These are phyloP conservation scores for Coemansia sp. DNA, from an alignment of 192 early-diverging fungal species.

Conservation along the genomic window DNA sequence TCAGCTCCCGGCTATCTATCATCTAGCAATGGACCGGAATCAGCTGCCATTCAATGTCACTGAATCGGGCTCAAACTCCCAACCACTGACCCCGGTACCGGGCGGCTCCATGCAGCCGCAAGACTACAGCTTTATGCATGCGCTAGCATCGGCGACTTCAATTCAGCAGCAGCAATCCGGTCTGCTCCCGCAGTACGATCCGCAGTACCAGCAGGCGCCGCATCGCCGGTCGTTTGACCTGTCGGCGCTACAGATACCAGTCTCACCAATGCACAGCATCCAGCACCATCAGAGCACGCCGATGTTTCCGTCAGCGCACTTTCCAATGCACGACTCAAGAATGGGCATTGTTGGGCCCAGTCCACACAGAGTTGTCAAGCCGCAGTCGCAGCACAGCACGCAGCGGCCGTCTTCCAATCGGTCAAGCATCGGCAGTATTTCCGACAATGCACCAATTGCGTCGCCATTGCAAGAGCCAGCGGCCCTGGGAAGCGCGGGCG, in stretches of 20 bases:
- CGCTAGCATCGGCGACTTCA: constrained; percentile 8
- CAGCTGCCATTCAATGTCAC: not conserved
- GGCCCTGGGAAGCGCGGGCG: constrained; percentile 7
- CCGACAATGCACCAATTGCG: constrained; percentile 4
- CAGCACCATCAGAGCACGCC: constrained; percentile 8
- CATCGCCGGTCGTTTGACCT: constrained; percentile 40
- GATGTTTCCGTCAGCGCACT: not conserved
- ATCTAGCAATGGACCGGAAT: constrained; percentile 18
- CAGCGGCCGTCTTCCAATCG: constrained; percentile 12
- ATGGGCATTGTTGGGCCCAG: not conserved
- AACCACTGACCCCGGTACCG: not conserved
- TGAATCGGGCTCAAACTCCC: constrained; percentile 1
- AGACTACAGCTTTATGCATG: constrained; percentile 16
- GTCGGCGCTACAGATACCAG: constrained; percentile 16
- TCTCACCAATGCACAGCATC: not conserved
- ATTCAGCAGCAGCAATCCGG: constrained; percentile 9
- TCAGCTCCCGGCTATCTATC: constrained; percentile 15
- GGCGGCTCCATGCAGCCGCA: not conserved
- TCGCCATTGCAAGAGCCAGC: constrained; percentile 16
- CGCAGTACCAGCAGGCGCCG: constrained; percentile 12
- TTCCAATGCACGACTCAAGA: constrained; percentile 2
- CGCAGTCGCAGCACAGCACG: constrained; percentile 9
- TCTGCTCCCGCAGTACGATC: constrained; percentile 6
- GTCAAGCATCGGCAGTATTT: constrained; percentile 4
- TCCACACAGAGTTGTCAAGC: not conserved